These are phyloP conservation scores for Coniochaeta sp. DNA, from an alignment of 2,329 filamentous ascomycete species.

Conservation along the genomic window DNA sequence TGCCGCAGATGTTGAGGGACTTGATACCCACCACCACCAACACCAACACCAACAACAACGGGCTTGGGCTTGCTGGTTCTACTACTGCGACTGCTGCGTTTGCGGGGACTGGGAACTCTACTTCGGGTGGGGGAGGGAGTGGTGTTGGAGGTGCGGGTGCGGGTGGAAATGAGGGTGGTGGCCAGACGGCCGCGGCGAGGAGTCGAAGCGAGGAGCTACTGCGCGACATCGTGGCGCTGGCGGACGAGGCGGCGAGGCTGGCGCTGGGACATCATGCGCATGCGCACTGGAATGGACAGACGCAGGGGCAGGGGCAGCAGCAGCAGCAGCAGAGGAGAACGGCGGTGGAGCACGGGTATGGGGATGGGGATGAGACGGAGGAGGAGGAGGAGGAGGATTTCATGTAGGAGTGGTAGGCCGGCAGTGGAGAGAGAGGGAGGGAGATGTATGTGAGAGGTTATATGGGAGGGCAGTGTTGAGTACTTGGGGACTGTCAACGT, in stretches of 20 bases:
- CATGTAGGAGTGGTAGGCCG: slow-evolving; percentile 21
- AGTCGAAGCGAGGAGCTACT: slow-evolving; percentile 26
- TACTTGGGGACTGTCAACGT: too few species aligned
- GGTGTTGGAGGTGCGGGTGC: not conserved
- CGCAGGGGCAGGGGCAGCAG: not conserved
- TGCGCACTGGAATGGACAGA: not conserved
- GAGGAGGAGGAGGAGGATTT: slow-evolving; percentile 37
- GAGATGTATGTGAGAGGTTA: too few species aligned
- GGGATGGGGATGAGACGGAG: slow-evolving; percentile 17
- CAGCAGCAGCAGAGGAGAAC: not conserved
- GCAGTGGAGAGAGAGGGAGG: not conserved
- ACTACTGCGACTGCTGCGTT: too few species aligned
- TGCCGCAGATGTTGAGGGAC: too few species aligned
- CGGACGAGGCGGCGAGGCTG: slow-evolving; percentile 34
- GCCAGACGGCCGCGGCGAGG: slow-evolving; percentile 10
- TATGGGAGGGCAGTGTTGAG: too few species aligned
- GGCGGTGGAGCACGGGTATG: not conserved
- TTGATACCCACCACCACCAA: too few species aligned
- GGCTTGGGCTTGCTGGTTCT: too few species aligned
- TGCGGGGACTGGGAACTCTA: too few species aligned
- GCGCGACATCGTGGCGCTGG: slow-evolving; percentile 30
- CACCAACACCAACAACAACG: too few species aligned
- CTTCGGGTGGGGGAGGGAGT: not conserved
- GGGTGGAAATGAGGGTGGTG: not conserved
- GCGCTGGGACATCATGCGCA: slow-evolving; percentile 22